Percentiles rank a stretch among this genome's conserved stretches.
These are phyloP conservation scores for Cylindrotheca closterium DNA, from an alignment of 108 stramenopile genomes.

Conservation along the genomic window DNA sequence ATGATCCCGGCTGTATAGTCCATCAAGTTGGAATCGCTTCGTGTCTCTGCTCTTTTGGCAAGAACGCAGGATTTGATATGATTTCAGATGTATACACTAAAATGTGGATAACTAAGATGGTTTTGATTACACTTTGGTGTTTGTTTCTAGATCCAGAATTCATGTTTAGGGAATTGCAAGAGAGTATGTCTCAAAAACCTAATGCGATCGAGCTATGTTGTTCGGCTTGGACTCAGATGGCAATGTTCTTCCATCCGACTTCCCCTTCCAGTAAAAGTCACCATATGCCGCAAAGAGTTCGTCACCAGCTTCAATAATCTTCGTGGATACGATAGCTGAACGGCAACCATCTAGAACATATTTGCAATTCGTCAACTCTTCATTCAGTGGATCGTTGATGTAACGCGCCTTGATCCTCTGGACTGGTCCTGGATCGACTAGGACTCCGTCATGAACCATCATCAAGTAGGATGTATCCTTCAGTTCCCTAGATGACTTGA, in stretches of 20 bases:
- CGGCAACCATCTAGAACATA: constrained; percentile 26
- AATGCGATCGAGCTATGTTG: no score
- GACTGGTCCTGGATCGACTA: constrained; percentile 25
- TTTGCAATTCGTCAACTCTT: constrained; percentile 26
- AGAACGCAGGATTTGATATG: neutral
- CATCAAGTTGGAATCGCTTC: neutral
- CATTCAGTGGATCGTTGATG: constrained; percentile 43
- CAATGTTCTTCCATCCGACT: no score
- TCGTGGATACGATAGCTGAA: constrained; percentile 44
- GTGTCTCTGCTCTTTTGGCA: constrained; percentile 7
- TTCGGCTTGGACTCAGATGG: no score
- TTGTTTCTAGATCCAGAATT: no score
- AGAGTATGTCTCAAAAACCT: no score
- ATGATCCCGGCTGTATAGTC: no score
- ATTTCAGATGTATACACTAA: no score
- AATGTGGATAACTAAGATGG: no score
- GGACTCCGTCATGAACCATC: constrained; percentile 17
- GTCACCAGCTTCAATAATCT: constrained; percentile 59
- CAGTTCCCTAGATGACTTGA: constrained; percentile 15
- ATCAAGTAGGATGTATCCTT: constrained; percentile 32
- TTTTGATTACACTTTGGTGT: no score
- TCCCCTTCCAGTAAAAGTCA: constrained; percentile 48
- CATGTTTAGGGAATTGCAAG: no score
- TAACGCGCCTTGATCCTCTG: constrained; percentile 36
- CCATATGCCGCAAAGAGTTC: constrained; percentile 80